Evolutionary conservation across 208 protist species (phyloP).

Genomic region (Crithidia brevicula): DNA sequence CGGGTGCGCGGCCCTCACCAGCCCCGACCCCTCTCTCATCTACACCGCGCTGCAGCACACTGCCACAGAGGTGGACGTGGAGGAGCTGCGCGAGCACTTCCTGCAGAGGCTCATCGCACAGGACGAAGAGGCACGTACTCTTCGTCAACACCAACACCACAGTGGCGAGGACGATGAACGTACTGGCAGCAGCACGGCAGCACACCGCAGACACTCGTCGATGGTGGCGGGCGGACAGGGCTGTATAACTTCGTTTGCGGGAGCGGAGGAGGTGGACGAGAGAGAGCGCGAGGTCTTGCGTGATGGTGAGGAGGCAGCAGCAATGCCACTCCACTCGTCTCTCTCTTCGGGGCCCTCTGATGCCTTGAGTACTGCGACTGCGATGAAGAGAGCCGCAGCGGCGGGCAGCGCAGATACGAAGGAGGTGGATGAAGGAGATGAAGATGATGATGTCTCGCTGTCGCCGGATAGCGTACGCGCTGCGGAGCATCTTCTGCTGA

Average conservation of each 20-base stretch:
- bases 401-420: neutral
- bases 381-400: too few species aligned
- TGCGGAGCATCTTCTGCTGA: conserved; percentile 43
- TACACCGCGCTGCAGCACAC: conserved; percentile 73
- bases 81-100: conserved; percentile 52
- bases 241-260: neutral
- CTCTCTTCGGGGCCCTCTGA: too few species aligned
- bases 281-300: conserved; percentile 9
- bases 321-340: too few species aligned
- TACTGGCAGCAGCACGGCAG: neutral
- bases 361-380: too few species aligned
- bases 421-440: neutral
- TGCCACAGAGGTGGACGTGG: conserved; percentile 58
- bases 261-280: conserved; percentile 8
- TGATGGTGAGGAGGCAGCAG: neutral
- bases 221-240: neutral
- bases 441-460: neutral
- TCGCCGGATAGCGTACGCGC: conserved; percentile 22
- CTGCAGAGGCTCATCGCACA: conserved; percentile 29
- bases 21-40: conserved; percentile 52
- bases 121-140: neutral
- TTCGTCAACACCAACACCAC: neutral
- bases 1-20: conserved; percentile 57
- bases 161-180: neutral
- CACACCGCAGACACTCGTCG: too few species aligned